Evolutionary conservation across 1,284 basidiomycete genomes (phyloP).

Genomic region (Cutaneotrichosporon arboriforme): DNA sequence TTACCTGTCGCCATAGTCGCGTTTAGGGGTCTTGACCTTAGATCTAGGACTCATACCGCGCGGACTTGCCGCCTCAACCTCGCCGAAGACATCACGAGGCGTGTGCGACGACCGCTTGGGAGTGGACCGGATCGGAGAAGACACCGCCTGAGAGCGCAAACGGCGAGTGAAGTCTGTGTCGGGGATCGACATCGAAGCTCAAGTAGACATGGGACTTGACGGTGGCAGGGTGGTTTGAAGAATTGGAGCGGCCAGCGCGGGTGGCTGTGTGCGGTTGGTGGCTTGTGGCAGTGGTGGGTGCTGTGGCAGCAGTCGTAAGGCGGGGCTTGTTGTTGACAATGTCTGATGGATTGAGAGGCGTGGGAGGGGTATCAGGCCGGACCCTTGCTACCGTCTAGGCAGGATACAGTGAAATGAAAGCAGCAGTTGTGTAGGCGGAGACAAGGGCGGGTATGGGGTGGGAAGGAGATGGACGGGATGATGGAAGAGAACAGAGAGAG

Average conservation of each 20-base stretch:
- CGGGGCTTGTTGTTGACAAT: background rate
- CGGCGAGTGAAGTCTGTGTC: constrained; percentile 38
- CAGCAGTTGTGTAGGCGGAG: background rate
- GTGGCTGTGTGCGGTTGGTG: background rate
- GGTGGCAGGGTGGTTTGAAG: background rate
- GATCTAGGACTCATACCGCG: constrained; percentile 22
- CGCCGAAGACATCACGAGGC: constrained; percentile 36
- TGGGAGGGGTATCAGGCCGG: background rate
- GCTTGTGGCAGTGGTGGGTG: too few species aligned
- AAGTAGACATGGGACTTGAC: constrained; percentile 7
- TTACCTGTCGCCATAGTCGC: constrained; percentile 48
- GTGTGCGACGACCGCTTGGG: constrained; percentile 1
- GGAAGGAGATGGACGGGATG: background rate
- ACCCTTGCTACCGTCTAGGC: too few species aligned
- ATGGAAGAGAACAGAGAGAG: background rate
- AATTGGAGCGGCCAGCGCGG: background rate
- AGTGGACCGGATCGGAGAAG: constrained; percentile 14
- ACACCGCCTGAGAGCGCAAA: constrained; percentile 22
- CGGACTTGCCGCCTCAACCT: constrained; percentile 18
- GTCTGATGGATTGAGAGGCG: background rate
- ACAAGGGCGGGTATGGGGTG: background rate
- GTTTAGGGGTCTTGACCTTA: constrained; percentile 33
- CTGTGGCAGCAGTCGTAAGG: too few species aligned
- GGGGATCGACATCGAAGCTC: constrained; percentile 22
- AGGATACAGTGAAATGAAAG: too few species aligned